phyloP scores from a whole-genome alignment of 257 asterid species.

The Solanum lignicaule region DNA sequence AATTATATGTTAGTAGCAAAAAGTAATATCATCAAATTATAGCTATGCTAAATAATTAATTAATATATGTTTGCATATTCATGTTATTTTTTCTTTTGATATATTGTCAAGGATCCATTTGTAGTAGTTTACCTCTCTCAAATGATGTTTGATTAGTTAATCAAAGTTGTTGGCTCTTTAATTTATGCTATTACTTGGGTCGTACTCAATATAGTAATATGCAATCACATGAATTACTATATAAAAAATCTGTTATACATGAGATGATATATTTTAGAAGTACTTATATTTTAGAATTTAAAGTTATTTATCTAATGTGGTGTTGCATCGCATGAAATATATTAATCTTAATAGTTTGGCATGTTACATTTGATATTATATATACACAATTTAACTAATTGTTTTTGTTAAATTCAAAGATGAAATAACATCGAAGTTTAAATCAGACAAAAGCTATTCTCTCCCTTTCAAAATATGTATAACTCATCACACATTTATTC shows the following conservation, averaged over 20 bases:
- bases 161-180: not conserved
- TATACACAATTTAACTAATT: not conserved
- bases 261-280: not conserved
- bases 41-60: too few relatives aligned
- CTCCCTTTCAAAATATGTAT: not conserved
- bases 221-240: not conserved
- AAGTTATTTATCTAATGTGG: not conserved
- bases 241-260: too few relatives aligned
- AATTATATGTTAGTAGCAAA: too few relatives aligned
- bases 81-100: too few relatives aligned
- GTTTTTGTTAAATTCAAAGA: not conserved
- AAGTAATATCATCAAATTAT: too few relatives aligned
- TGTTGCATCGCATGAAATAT: not conserved
- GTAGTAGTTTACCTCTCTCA: not conserved
- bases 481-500: not conserved
- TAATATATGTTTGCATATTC: too few relatives aligned
- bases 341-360: not conserved
- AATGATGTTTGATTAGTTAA: not conserved
- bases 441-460: not conserved
- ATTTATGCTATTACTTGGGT: not conserved
- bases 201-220: not conserved
- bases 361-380: not conserved
- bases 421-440: not conserved
- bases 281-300: too few relatives aligned
- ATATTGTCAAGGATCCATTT: not conserved